phyloP scores from a whole-genome alignment of 1,139 yeast genomes.

The Saccharomyces hybrid region DNA sequence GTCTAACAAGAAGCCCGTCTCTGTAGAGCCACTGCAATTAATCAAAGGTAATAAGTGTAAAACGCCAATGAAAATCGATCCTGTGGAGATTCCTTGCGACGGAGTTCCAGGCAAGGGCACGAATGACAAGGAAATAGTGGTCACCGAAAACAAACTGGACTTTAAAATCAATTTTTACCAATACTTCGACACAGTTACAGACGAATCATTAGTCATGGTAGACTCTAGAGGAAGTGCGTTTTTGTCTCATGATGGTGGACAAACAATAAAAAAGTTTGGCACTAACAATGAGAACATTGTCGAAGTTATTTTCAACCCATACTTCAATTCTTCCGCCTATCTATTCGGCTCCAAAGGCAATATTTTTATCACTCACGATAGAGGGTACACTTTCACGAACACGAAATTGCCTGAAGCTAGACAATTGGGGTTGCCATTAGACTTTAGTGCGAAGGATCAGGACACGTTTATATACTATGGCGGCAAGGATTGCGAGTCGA shows the following conservation, averaged over 20 bases:
- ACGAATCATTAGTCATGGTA: slow-evolving; percentile 66
- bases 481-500: slow-evolving; percentile 46
- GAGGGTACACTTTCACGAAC: slow-evolving; percentile 51
- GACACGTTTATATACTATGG: slow-evolving; percentile 68
- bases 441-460: slow-evolving; percentile 49
- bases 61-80: slow-evolving; percentile 16
- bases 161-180: slow-evolving; percentile 30
- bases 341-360: slow-evolving; percentile 46
- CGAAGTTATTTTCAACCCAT: slow-evolving; percentile 53
- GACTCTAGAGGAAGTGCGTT: slow-evolving; percentile 47
- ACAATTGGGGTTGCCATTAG: slow-evolving; percentile 36
- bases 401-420: slow-evolving; percentile 47
- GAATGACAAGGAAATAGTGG: slow-evolving; percentile 13
- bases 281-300: slow-evolving; percentile 39
- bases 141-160: slow-evolving; percentile 30
- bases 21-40: slow-evolving; percentile 28
- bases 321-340: slow-evolving; percentile 56
- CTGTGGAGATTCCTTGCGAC: slow-evolving; percentile 30
- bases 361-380: slow-evolving; percentile 55
- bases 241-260: slow-evolving; percentile 77
- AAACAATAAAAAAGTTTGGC: slow-evolving; percentile 43
- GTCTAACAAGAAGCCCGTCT: slow-evolving; percentile 13
- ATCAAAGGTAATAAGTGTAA: slow-evolving; percentile 47
- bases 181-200: slow-evolving; percentile 36
- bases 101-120: slow-evolving; percentile 12